Percentiles rank a stretch among this genome's conserved stretches.
Evolutionary conservation across 2,329 filamentous ascomycete species (phyloP).

Genomic region (Falciphora oryzae): DNA sequence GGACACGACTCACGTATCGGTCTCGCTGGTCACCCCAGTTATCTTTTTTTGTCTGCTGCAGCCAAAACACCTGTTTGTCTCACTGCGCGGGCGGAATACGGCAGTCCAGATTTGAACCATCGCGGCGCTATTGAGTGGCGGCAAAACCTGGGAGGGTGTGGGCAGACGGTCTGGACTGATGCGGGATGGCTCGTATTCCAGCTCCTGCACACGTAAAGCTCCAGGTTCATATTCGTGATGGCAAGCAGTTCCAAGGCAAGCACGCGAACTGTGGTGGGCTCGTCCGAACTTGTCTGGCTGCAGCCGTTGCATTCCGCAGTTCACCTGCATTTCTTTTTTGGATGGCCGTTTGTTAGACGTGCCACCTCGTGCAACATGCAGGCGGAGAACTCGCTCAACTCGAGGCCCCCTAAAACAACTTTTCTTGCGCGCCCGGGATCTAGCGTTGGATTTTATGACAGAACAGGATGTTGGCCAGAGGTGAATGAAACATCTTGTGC

Average conservation of each 20-base stretch:
- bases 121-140: neutral
- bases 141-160: neutral
- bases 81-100: neutral
- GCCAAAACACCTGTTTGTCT: neutral
- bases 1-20: neutral
- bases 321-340: neutral
- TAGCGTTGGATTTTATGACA: neutral
- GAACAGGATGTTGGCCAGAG: neutral
- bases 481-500: neutral
- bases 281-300: neutral
- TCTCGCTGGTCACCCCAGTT: neutral
- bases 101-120: neutral
- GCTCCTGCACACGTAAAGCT: neutral
- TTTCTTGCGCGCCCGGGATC: neutral
- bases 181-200: neutral
- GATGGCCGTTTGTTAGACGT: neutral
- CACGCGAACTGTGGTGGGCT: too few relatives aligned
- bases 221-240: neutral
- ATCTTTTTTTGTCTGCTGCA: neutral
- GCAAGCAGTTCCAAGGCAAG: neutral
- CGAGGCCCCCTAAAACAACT: neutral
- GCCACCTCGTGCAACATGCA: neutral
- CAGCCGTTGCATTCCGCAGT: neutral
- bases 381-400: neutral
- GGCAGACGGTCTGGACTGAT: neutral